Evolutionary conservation across 2,329 filamentous ascomycete species (phyloP).

Genomic region (Colletotrichum kahawae): DNA sequence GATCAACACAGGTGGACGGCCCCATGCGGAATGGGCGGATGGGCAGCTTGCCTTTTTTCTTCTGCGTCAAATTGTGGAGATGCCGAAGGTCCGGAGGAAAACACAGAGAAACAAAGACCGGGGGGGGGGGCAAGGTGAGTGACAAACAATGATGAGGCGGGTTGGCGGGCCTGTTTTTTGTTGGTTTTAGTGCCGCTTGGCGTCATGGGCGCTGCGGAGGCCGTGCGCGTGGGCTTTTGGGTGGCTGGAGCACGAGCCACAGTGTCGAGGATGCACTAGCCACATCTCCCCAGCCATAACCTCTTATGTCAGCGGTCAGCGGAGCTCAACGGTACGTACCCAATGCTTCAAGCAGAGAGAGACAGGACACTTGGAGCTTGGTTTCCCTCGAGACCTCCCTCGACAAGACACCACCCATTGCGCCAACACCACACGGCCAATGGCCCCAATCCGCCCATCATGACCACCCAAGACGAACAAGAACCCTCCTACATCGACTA

Average conservation of each 20-base stretch:
- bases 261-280: rapidly evolving
- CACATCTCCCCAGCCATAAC: rapidly evolving
- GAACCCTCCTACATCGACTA: conserved; percentile 94
- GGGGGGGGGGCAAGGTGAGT: not conserved
- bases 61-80: conserved; percentile 7
- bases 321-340: not conserved
- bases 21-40: conserved; percentile 9
- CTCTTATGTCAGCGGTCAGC: not conserved
- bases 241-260: not conserved
- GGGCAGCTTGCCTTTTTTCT: not conserved
- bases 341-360: not conserved
- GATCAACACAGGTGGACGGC: not conserved
- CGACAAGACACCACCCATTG: not conserved
- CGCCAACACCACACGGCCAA: not conserved
- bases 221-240: too few relatives aligned
- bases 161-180: not conserved
- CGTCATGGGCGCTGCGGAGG: not conserved
- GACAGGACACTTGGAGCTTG: conserved; percentile 18
- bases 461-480: conserved; percentile 46
- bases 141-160: not conserved
- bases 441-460: conserved; percentile 18
- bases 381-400: not conserved
- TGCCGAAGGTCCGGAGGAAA: conserved; percentile 8
- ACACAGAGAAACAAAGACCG: not conserved
- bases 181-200: not conserved